Percentiles rank a stretch among this genome's conserved stretches.
These are phyloP conservation scores for Russula sp. DNA, from an alignment of 768 basidiomycete species.

Conservation along the genomic window DNA sequence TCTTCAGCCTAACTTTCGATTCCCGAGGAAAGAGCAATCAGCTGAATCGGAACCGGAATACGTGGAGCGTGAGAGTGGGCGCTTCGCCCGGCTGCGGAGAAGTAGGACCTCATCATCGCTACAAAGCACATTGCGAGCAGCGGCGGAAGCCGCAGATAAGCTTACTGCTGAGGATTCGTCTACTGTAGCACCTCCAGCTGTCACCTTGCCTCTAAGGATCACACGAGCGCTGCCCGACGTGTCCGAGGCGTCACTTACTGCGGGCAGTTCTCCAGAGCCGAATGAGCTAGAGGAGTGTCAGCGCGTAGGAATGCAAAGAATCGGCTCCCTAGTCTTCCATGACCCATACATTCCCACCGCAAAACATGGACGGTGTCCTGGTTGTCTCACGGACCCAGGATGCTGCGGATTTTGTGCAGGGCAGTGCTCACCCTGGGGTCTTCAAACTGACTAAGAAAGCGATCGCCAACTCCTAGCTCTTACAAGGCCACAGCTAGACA, in stretches of 20 bases:
- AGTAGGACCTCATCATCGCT: conserved; percentile 11
- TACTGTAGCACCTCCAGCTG: neutral
- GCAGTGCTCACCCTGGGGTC: neutral
- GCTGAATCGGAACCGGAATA: conserved; percentile 9
- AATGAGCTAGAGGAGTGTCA: neutral
- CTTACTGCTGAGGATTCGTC: conserved; percentile 6
- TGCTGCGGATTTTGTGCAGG: neutral
- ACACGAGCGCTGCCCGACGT: neutral
- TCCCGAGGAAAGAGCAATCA: conserved; percentile 11
- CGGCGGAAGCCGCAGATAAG: conserved; percentile 5
- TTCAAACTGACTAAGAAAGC: neutral
- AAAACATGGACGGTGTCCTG: neutral
- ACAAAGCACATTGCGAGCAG: conserved; percentile 10
- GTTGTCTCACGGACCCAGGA: neutral
- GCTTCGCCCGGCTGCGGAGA: conserved; percentile 3
- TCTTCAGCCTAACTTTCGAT: conserved; percentile 6
- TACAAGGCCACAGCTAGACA: neutral
- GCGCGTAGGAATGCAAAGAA: neutral
- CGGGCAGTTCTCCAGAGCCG: neutral
- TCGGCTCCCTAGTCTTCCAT: neutral
- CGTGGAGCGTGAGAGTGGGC: conserved; percentile 11
- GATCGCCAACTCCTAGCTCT: neutral
- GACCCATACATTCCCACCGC: neutral
- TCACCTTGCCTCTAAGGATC: neutral
- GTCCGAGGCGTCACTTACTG: neutral